Evolutionary conservation across 345 rosid species (phyloP).

Genomic region (Turnera subulata): DNA sequence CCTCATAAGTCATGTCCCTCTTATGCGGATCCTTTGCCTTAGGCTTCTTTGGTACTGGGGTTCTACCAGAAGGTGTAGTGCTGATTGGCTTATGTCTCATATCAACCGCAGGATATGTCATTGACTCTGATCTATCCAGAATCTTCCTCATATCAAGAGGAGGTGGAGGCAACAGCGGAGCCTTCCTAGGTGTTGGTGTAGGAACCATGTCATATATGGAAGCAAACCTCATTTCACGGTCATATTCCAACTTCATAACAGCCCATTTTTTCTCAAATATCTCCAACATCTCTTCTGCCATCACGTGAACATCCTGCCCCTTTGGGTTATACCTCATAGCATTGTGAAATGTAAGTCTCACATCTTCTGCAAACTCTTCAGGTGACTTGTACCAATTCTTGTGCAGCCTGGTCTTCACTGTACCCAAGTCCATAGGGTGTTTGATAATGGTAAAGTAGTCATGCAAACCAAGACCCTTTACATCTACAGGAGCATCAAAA

Average conservation of each 20-base stretch:
- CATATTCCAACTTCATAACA: constrained; percentile 70
- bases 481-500: constrained; percentile 91
- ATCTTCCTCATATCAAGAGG: constrained; percentile 77
- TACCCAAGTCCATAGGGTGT: constrained; percentile 97
- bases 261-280: constrained; percentile 91
- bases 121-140: constrained; percentile 70
- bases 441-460: constrained; percentile 77
- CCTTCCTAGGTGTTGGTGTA: constrained; percentile 55
- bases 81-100: constrained; percentile 43
- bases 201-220: constrained; percentile 51
- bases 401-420: constrained; percentile 62
- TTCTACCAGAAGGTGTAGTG: constrained; percentile 75
- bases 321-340: constrained; percentile 92
- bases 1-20: constrained; percentile 97
- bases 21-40: constrained; percentile 93
- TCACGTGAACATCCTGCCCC: constrained; percentile 95
- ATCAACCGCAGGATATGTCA: constrained; percentile 41
- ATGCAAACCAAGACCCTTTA: constrained; percentile 63
- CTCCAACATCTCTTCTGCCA: constrained; percentile 69
- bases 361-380: constrained; percentile 93
- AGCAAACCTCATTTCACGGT: constrained; percentile 59
- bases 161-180: constrained; percentile 51
- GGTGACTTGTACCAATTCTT: constrained; percentile 88
- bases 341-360: constrained; percentile 91
- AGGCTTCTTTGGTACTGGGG: constrained; percentile 88